Percentiles rank a stretch among this genome's conserved stretches.
These are phyloP conservation scores for Thelephora terrestris DNA, from an alignment of 1,284 basidiomycete genomes.

Conservation along the genomic window DNA sequence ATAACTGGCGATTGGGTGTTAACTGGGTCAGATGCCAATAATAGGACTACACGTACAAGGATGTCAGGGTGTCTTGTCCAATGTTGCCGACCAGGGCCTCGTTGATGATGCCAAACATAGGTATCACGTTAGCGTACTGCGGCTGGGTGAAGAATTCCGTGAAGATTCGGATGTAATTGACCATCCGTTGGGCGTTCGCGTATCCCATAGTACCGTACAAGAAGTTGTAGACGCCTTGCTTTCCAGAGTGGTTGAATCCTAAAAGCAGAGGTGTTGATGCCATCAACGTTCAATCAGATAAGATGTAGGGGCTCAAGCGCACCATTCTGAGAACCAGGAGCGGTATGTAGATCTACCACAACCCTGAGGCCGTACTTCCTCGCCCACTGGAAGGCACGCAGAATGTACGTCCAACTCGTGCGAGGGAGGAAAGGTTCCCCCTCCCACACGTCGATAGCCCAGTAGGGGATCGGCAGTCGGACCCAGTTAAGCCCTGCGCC, in stretches of 20 bases:
- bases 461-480: conserved; percentile 76
- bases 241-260: conserved; percentile 46
- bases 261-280: no score
- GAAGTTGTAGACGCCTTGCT: conserved; percentile 42
- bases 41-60: conserved; percentile 23
- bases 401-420: conserved; percentile 74
- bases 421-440: conserved; percentile 74
- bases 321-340: conserved; percentile 75
- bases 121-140: conserved; percentile 40
- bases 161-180: conserved; percentile 47
- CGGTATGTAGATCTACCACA: conserved; percentile 78
- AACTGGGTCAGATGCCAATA: conserved; percentile 8
- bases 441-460: conserved; percentile 69
- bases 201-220: conserved; percentile 53
- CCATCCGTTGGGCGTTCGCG: conserved; percentile 48
- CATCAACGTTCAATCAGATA: no score
- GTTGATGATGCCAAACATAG: conserved; percentile 34
- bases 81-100: conserved; percentile 30
- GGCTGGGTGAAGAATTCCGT: conserved; percentile 52
- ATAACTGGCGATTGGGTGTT: conserved; percentile 37
- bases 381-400: conserved; percentile 74
- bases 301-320: conserved; percentile 21
- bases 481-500: conserved; percentile 85
- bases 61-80: conserved; percentile 24
- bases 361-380: conserved; percentile 88